Evolutionary conservation across 163 green algal species (phyloP).

Genomic region (Scenedesmus sp.): DNA sequence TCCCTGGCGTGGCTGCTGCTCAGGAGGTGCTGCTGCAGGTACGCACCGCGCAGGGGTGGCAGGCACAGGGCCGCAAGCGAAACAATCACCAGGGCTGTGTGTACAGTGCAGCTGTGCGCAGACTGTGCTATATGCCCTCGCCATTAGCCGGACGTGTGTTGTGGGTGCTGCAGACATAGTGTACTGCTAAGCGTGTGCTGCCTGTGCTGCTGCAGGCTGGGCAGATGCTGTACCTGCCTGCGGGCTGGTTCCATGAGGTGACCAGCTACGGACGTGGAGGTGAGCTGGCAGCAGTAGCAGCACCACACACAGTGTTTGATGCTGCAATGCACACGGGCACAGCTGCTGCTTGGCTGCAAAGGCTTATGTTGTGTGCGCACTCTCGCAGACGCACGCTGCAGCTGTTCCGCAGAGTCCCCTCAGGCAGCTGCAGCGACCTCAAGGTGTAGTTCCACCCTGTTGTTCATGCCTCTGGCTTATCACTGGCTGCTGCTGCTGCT

Average conservation of each 20-base stretch:
- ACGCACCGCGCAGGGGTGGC: background rate
- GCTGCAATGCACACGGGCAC: background rate
- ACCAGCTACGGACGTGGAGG: slow-evolving; percentile 58
- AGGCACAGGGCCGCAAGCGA: no score
- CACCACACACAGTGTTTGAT: background rate
- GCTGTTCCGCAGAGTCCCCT: no score
- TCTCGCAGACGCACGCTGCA: background rate
- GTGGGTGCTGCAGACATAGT: no score
- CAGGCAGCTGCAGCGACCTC: background rate
- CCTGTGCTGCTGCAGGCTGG: slow-evolving; percentile 66
- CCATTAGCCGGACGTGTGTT: no score
- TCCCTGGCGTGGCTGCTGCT: slow-evolving; percentile 20
- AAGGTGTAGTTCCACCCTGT: background rate
- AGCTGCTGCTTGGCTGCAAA: background rate
- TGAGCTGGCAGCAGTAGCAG: background rate
- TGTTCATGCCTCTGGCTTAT: background rate
- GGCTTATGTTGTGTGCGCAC: background rate
- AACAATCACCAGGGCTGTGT: no score
- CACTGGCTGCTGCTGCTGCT: background rate
- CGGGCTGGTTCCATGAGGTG: slow-evolving; percentile 90
- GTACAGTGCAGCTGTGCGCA: no score
- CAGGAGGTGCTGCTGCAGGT: slow-evolving; percentile 27
- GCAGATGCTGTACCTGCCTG: slow-evolving; percentile 84
- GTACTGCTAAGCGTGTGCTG: slow-evolving; percentile 25
- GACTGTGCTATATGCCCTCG: no score